Conservation (phyloP, 805 yeast genomes). For the Zygotorulaspora florentina region DNA sequence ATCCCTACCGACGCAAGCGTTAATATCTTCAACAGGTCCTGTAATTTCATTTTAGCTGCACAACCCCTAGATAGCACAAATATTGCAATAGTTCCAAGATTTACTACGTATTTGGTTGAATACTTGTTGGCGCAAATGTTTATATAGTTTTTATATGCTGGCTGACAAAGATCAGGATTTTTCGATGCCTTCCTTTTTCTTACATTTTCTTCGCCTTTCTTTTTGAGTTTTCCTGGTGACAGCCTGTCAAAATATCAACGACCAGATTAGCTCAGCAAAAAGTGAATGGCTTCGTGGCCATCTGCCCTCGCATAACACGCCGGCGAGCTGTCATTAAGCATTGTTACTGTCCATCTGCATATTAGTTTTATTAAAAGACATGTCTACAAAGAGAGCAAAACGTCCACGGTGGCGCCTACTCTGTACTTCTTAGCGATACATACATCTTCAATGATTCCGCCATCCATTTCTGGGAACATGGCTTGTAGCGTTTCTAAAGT, state of each 20-base stretch:
- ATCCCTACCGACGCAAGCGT: neutral
- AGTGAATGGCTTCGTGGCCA: neutral
- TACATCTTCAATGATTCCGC: conserved; percentile 64
- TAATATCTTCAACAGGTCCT: neutral
- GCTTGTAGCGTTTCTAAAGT: conserved; percentile 50
- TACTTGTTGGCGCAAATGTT: too few species aligned
- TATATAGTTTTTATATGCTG: too few species aligned
- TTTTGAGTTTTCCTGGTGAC: neutral
- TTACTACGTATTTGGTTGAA: too few species aligned
- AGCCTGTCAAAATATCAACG: neutral
- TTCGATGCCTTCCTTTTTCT: neutral
- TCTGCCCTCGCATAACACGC: neutral
- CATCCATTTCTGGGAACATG: conserved; percentile 75
- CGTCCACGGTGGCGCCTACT: conserved; percentile 69
- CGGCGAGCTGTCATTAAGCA: neutral
- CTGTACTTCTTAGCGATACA: conserved; percentile 60
- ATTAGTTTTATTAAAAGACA: neutral
- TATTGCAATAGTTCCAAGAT: too few species aligned
- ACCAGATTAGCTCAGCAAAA: neutral
- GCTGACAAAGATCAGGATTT: neutral
- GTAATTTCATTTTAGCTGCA: neutral
- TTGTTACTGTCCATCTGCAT: neutral
- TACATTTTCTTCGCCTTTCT: neutral
- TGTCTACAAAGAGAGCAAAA: conserved; percentile 24
- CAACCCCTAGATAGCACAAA: too few species aligned